phyloP scores from a whole-genome alignment of 1,284 basidiomycete genomes.

The Paramarasmius palmivorus region DNA sequence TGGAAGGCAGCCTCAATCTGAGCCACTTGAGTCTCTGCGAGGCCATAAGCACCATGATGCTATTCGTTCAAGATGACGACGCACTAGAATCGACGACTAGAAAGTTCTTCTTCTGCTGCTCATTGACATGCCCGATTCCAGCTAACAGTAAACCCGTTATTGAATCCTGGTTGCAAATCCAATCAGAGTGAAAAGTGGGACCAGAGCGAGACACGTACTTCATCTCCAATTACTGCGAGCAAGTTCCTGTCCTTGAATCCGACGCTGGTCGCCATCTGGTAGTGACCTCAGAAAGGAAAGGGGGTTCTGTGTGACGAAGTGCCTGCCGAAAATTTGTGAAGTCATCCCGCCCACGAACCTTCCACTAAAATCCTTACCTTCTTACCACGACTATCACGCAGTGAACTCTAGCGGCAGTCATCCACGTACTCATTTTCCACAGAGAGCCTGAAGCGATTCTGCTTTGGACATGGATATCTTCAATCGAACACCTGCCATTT shows the following conservation, averaged over 20 bases:
- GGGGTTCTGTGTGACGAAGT: too few species aligned
- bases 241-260: conserved; percentile 83
- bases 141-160: conserved; percentile 92
- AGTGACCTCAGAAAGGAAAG: conserved; percentile 5
- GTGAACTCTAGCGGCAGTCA: too few species aligned
- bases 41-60: neutral
- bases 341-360: neutral
- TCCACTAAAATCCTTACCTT: neutral
- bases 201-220: conserved; percentile 50
- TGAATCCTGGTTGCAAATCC: conserved; percentile 67
- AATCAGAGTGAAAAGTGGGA: neutral
- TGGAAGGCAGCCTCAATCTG: conserved; percentile 89
- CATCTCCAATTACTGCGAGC: conserved; percentile 93
- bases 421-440: too few species aligned
- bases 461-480: conserved; percentile 45
- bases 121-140: conserved; percentile 87
- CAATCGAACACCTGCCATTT: conserved; percentile 71
- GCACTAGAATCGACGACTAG: conserved; percentile 88
- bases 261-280: conserved; percentile 41
- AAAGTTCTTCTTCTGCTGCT: conserved; percentile 94
- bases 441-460: neutral
- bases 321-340: neutral
- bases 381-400: too few species aligned
- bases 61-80: conserved; percentile 28
- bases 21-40: conserved; percentile 83